A percentile compares a stretch with the other conserved stretches of the same genome.
Conservation (phyloP, 177 flowering plant species). For the Vitis hybrid region DNA sequence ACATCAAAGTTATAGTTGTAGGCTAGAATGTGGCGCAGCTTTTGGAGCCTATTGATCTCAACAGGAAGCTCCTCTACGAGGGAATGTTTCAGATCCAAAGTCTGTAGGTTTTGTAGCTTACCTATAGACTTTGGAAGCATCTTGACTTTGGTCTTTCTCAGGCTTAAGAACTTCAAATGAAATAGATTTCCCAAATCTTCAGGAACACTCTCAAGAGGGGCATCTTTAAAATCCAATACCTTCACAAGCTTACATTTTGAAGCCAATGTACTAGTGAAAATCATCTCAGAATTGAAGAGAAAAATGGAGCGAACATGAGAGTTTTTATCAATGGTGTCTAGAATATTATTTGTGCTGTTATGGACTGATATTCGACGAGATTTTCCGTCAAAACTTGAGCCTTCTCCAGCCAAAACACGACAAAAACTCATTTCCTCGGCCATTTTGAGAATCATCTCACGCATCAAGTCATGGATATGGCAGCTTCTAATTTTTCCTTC, state of each 20-base stretch:
- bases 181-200: conserved; percentile 8
- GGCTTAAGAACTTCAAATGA: conserved; percentile 12
- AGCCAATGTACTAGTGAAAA: not conserved
- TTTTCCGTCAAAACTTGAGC: not conserved
- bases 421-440: not conserved
- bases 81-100: conserved; percentile 4
- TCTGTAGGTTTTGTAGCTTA: conserved; percentile 11
- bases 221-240: conserved; percentile 13
- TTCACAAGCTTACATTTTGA: conserved; percentile 12
- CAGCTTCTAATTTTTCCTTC: not conserved
- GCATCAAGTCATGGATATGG: conserved; percentile 2
- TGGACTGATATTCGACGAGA: conserved; percentile 11
- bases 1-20: no score
- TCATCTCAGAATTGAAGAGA: not conserved
- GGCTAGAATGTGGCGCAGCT: no score
- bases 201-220: not conserved
- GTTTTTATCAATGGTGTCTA: not conserved
- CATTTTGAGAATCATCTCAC: conserved; percentile 4
- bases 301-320: conserved; percentile 3
- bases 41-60: no score
- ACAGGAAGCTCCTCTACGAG: conserved; percentile 6
- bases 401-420: not conserved
- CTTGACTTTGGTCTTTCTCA: conserved; percentile 7
- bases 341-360: no score
- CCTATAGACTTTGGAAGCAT: conserved; percentile 9